A percentile compares a stretch with the other conserved stretches of the same genome.
phyloP scores from a whole-genome alignment of 1,284 basidiomycete genomes.

The Austroboletus novae-zelandiae region DNA sequence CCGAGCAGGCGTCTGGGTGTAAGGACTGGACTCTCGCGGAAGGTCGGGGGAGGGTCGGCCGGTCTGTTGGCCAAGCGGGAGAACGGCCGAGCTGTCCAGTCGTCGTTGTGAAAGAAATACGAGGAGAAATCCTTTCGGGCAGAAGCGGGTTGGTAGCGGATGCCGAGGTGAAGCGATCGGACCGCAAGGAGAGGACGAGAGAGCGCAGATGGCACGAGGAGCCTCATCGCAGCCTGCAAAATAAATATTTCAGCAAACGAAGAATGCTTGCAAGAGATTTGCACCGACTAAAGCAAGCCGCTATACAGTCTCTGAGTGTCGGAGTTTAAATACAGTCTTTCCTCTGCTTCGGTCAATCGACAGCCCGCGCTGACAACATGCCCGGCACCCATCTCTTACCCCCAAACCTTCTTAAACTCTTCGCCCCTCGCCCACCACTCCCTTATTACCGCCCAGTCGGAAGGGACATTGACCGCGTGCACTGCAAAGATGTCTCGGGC shows the following conservation, averaged over 20 bases:
- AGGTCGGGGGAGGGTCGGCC: slow-evolving; percentile 7
- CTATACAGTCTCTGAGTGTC: slow-evolving; percentile 1
- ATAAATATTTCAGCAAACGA: neutral
- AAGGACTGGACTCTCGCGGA: slow-evolving; percentile 36
- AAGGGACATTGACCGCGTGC: slow-evolving; percentile 75
- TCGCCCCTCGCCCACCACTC: slow-evolving; percentile 86
- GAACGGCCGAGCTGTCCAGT: slow-evolving; percentile 35
- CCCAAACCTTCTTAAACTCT: slow-evolving; percentile 91
- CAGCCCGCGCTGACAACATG: slow-evolving; percentile 42
- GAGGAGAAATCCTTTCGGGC: slow-evolving; percentile 42
- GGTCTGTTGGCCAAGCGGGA: slow-evolving; percentile 6
- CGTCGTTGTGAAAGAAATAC: slow-evolving; percentile 60
- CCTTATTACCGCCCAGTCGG: slow-evolving; percentile 83
- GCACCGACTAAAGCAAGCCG: neutral
- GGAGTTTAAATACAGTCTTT: slow-evolving; percentile 29
- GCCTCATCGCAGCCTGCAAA: slow-evolving; percentile 16
- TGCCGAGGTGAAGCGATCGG: slow-evolving; percentile 4
- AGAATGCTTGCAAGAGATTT: neutral
- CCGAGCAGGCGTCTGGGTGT: slow-evolving; percentile 58
- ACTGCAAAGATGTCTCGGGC: slow-evolving; percentile 67
- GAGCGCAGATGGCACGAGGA: slow-evolving; percentile 12
- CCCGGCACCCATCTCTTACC: slow-evolving; percentile 87
- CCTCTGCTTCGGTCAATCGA: slow-evolving; percentile 10
- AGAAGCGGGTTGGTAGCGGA: slow-evolving; percentile 9
- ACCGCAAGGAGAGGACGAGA: slow-evolving; percentile 2